These are phyloP conservation scores for Sordariomycetes sp. DNA, from an alignment of 2,329 filamentous ascomycete species.

Conservation along the genomic window DNA sequence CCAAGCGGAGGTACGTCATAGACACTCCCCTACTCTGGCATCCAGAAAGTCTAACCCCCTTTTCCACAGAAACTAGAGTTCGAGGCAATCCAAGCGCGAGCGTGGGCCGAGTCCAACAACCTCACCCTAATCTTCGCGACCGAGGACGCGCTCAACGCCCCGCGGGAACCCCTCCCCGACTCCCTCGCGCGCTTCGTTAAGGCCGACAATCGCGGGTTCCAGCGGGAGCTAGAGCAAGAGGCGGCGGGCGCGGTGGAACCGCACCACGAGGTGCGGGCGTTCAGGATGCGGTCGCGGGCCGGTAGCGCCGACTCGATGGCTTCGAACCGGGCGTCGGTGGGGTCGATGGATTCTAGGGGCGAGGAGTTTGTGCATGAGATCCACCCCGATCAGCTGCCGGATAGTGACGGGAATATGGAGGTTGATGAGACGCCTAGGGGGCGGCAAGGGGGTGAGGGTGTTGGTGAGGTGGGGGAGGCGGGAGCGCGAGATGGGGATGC, in stretches of 20 bases:
- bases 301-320: conserved; percentile 22
- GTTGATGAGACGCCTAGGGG: neutral
- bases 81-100: conserved; percentile 28
- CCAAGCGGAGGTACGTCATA: conserved; percentile 29
- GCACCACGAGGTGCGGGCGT: conserved; percentile 7
- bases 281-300: conserved; percentile 1
- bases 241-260: conserved; percentile 13
- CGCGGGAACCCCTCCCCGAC: conserved; percentile 21
- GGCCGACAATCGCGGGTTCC: conserved; percentile 37
- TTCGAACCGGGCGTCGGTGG: conserved; percentile 16
- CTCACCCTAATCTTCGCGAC: conserved; percentile 40
- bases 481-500: neutral
- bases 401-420: neutral
- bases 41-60: neutral
- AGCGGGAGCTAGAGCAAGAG: conserved; percentile 27
- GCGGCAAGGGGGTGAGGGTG: neutral
- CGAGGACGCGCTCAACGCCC: conserved; percentile 27
- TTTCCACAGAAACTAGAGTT: conserved; percentile 28
- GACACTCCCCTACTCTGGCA: neutral
- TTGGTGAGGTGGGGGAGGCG: neutral
- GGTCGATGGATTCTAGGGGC: conserved; percentile 8
- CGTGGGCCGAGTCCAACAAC: conserved; percentile 32
- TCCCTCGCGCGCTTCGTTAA: conserved; percentile 30
- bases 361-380: conserved; percentile 6
- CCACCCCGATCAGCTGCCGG: neutral